Evolutionary conservation across 768 basidiomycete species (phyloP), one percentile per base, ranked within the genome.

Genomic region (Amylocystis lapponica): DNA sequence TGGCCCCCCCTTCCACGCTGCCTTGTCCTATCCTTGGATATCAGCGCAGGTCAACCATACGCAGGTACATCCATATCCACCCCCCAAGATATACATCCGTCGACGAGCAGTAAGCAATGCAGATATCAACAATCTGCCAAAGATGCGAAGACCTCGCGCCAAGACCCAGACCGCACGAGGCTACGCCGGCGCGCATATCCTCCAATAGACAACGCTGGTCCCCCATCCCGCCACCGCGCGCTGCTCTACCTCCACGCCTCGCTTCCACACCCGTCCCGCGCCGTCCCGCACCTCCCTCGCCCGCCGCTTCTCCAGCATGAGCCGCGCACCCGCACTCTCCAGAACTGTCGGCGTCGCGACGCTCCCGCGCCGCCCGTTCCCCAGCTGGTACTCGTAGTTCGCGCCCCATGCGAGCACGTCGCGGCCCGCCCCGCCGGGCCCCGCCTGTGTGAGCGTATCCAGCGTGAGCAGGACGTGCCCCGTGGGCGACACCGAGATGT

Each of bases 391-490:
- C 26, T 82, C 76, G 36, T 78, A 72, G 52, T 87, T 88, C 45
- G 72, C 71, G 2, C 88, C 88, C 85, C 84, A 90, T 0, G 69
- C 74, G 33, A 83, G 60, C 27, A 90, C 63, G 60, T 90, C 88
- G 39, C 77, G 72, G 2, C 83, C 80, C 2, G 57, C 58, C 12
- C 70, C 74, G 30, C 75, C 74, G 10, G 69, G 66, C 4, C 67
- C 74, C 3, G 74, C 72, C 13, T 67, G 67, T 22, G 59, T 45
- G 27, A 67, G 59, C 7, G 86, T 86, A 47, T 89, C 79, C 34
- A 95, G 66, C 8, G 85, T 77, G 33, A 83, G 69, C 21, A 91
- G 67, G 38, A 86, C 76, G 61, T 94, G 91, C 0, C 88, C 83
- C 1, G 77, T 82, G 0, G 80, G 76, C 12, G 86, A 84, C 33